Evolutionary conservation across 306 rosid species (phyloP).

Genomic region (Erythrophleum fordii): DNA sequence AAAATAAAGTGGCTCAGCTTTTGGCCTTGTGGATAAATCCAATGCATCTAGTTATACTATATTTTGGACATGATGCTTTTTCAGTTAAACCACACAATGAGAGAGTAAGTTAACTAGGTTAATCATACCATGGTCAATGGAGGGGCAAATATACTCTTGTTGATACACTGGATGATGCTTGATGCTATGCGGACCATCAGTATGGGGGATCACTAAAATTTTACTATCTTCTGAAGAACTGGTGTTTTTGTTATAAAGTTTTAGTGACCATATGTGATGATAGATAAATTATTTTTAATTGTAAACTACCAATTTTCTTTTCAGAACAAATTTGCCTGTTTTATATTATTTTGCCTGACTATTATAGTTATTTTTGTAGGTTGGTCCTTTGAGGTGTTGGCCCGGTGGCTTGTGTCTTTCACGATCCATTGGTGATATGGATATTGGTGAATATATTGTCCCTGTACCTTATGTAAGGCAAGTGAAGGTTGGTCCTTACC

Average conservation of each 20-base stretch:
- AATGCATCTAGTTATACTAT: constrained; percentile 4
- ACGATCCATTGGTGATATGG: constrained; percentile 91
- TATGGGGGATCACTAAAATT: background rate
- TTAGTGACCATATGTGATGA: constrained; percentile 24
- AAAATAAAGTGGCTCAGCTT: background rate
- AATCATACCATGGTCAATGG: constrained; percentile 27
- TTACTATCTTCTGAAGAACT: background rate
- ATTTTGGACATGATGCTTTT: constrained; percentile 13
- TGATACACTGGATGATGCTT: constrained; percentile 19
- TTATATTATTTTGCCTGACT: background rate
- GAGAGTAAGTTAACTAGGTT: constrained; percentile 20
- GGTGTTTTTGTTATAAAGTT: constrained; percentile 23
- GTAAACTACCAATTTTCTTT: background rate
- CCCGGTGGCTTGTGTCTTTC: constrained; percentile 99
- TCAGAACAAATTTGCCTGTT: background rate
- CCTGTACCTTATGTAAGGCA: constrained; percentile 95
- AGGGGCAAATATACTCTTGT: background rate
- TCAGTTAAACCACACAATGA: constrained; percentile 5
- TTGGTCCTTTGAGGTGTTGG: constrained; percentile 98
- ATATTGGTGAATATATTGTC: constrained; percentile 87
- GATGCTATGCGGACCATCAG: constrained; percentile 16
- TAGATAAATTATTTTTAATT: constrained; percentile 13
- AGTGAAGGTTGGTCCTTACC: constrained; percentile 70
- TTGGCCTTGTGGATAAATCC: background rate
- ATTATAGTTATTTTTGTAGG: constrained; percentile 49